Evolutionary conservation across 1,284 basidiomycete genomes (phyloP).

Genomic region (Cryptococcus floricola): DNA sequence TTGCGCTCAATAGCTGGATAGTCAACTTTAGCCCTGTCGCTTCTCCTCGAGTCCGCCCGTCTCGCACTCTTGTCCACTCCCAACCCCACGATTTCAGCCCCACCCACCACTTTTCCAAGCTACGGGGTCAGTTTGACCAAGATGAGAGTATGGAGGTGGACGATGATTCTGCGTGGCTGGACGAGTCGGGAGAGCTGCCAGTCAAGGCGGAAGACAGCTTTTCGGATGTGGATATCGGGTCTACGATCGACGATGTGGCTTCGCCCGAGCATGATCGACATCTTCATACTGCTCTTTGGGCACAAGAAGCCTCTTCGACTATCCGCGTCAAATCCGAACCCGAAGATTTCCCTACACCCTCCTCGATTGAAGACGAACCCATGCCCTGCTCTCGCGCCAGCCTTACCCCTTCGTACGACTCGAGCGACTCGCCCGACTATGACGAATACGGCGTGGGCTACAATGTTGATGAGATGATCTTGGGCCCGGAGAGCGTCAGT

Average conservation of each 20-base stretch:
- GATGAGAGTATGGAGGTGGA: conserved; percentile 36
- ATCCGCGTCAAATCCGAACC: conserved; percentile 39
- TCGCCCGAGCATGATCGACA: conserved; percentile 40
- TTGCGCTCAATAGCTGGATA: conserved; percentile 32
- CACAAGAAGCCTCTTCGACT: conserved; percentile 30
- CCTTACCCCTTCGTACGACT: conserved; percentile 28
- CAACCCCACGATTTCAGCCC: conserved; percentile 28
- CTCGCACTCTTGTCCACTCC: conserved; percentile 9
- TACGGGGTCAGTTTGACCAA: conserved; percentile 26
- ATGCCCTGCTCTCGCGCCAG: conserved; percentile 21
- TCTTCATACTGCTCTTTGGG: conserved; percentile 42
- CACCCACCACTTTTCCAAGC: conserved; percentile 29
- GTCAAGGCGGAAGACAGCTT: conserved; percentile 40
- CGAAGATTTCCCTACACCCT: conserved; percentile 41
- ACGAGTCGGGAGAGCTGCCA: conserved; percentile 39
- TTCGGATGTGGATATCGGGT: conserved; percentile 35
- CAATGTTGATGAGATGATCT: conserved; percentile 26
- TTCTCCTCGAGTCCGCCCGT: conserved; percentile 27
- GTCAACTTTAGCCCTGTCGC: conserved; percentile 32
- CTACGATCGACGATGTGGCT: conserved; percentile 31
- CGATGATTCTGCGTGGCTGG: conserved; percentile 30
- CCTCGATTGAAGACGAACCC: conserved; percentile 25
- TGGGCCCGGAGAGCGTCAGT: conserved; percentile 42
- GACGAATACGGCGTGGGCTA: conserved; percentile 20
- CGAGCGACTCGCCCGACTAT: conserved; percentile 32